phyloP scores from a whole-genome alignment of 2,329 filamentous ascomycete genomes.

The Drechslerella coelobrocha region DNA sequence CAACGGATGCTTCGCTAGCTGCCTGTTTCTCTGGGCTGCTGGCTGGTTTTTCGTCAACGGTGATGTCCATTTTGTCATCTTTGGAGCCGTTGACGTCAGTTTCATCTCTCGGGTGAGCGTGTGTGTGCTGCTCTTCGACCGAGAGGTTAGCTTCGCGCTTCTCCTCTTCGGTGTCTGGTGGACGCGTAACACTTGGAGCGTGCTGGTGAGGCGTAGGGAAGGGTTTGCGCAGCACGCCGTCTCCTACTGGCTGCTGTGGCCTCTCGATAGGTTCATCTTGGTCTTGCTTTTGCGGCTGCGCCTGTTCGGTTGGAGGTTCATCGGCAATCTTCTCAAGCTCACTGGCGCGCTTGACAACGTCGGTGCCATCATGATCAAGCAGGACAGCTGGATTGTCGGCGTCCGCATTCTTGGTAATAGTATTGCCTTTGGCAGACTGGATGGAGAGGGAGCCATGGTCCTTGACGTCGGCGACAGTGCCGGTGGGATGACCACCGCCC shows the following conservation, averaged over 20 bases:
- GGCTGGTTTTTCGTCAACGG: conserved; percentile 17
- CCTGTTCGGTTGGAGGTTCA: background rate
- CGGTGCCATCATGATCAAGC: conserved; percentile 67
- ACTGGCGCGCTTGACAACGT: conserved; percentile 64
- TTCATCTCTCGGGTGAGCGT: background rate
- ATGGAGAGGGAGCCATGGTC: conserved; percentile 68
- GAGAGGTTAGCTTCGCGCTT: conserved; percentile 24
- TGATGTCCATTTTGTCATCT: conserved; percentile 26
- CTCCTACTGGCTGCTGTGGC: background rate
- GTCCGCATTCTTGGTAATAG: conserved; percentile 69
- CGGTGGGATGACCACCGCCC: conserved; percentile 65
- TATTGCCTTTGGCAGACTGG: conserved; percentile 68
- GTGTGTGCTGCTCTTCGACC: conserved; percentile 19
- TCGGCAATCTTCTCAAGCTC: conserved; percentile 60
- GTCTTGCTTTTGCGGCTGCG: background rate
- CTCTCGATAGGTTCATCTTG: background rate
- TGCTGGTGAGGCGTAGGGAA: conserved; percentile 17
- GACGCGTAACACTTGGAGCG: conserved; percentile 15
- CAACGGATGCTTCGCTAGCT: conserved; percentile 19
- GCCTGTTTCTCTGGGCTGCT: conserved; percentile 25
- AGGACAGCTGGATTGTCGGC: conserved; percentile 69
- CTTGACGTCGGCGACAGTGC: conserved; percentile 66
- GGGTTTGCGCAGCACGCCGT: conserved; percentile 10
- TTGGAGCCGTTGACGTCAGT: background rate
- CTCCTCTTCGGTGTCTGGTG: conserved; percentile 19